These are phyloP conservation scores for Alternaria dauci DNA, from an alignment of 2,329 filamentous ascomycete species.

Conservation along the genomic window DNA sequence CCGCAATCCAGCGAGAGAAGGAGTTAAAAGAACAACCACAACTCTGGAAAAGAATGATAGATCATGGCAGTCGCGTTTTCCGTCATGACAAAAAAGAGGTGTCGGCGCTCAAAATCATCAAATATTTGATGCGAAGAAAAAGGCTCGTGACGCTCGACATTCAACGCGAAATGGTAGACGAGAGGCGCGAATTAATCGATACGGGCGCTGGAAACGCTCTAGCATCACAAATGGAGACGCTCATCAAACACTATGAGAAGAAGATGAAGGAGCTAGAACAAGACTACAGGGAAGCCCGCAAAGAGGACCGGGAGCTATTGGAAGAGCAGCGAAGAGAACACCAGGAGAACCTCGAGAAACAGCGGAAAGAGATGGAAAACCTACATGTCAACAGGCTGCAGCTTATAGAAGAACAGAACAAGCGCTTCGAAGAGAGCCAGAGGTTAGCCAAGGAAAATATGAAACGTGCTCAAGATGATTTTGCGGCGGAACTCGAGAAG, in stretches of 20 bases:
- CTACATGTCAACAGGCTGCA: constrained; percentile 7
- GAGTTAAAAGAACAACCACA: constrained; percentile 5
- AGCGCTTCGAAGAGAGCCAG: constrained; percentile 1
- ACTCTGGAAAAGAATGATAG: constrained; percentile 22
- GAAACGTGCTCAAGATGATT: not conserved
- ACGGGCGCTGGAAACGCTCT: constrained; percentile 17
- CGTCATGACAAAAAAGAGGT: constrained; percentile 15
- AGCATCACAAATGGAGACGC: constrained; percentile 2
- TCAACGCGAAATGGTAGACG: constrained; percentile 23
- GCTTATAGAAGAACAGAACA: constrained; percentile 10
- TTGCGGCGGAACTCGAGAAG: not conserved
- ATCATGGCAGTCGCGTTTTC: constrained; percentile 21
- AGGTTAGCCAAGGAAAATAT: not conserved
- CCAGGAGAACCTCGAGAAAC: not conserved
- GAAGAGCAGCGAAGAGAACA: not conserved
- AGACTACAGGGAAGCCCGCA: not conserved
- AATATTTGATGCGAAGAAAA: constrained; percentile 15
- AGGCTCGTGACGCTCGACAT: constrained; percentile 21
- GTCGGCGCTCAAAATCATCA: constrained; percentile 17
- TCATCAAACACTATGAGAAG: not conserved
- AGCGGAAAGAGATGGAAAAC: constrained; percentile 5
- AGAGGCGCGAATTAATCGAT: constrained; percentile 11
- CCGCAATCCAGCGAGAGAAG: constrained; percentile 1
- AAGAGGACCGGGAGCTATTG: not conserved
- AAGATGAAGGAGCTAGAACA: not conserved